phyloP scores from a whole-genome alignment of 2,329 filamentous ascomycete genomes.

The Thyridium curvatum region DNA sequence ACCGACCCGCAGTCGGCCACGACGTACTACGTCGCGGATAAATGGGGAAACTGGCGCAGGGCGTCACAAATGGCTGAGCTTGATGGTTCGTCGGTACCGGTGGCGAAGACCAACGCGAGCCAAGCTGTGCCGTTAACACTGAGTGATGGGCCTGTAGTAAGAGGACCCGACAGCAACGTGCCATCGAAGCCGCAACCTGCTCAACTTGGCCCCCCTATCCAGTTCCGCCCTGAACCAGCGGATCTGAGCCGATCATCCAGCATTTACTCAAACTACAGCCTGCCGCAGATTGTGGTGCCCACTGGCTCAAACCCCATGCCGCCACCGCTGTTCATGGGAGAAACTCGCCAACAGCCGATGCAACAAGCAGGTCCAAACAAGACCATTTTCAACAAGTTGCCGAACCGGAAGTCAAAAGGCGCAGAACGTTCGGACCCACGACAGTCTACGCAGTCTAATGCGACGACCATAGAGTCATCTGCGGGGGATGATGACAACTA shows the following conservation, averaged over 20 bases:
- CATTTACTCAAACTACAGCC: slow-evolving; percentile 27
- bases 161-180: slow-evolving; percentile 2
- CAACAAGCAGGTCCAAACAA: slow-evolving; percentile 1
- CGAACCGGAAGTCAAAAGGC: slow-evolving; percentile 9
- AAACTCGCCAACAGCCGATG: slow-evolving; percentile 6
- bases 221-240: slow-evolving; percentile 13
- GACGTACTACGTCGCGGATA: slow-evolving; percentile 44
- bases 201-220: slow-evolving; percentile 14
- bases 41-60: slow-evolving; percentile 43
- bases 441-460: too few relatives aligned
- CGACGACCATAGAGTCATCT: slow-evolving; percentile 30
- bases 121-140: too few relatives aligned
- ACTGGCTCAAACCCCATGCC: slow-evolving; percentile 11
- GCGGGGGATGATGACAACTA: slow-evolving; percentile 9
- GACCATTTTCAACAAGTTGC: slow-evolving; percentile 3
- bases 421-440: too few relatives aligned
- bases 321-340: slow-evolving; percentile 6
- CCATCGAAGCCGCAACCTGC: slow-evolving; percentile 19
- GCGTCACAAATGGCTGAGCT: slow-evolving; percentile 17
- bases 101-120: slow-evolving; percentile 1
- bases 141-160: too few relatives aligned
- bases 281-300: slow-evolving; percentile 12
- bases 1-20: slow-evolving; percentile 36
- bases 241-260: slow-evolving; percentile 22
- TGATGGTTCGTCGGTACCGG: slow-evolving; percentile 12